phyloP scores from a whole-genome alignment of 2,329 filamentous ascomycete genomes.

The Endoconidiophora laricicola region DNA sequence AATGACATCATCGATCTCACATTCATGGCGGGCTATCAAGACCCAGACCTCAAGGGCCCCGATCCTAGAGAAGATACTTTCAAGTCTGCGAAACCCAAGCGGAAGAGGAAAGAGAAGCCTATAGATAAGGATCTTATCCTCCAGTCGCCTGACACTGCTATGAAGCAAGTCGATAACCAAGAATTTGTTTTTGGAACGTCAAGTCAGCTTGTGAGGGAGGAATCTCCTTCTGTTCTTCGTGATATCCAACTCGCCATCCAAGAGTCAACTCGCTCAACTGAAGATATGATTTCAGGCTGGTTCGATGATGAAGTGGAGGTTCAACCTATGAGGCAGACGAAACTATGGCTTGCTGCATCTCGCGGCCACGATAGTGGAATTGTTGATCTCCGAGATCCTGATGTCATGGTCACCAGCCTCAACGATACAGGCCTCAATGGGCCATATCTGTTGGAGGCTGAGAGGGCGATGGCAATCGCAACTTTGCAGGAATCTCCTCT shows the following conservation, averaged over 20 bases:
- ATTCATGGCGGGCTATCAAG: constrained; percentile 11
- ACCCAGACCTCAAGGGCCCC: constrained; percentile 6
- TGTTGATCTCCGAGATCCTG: constrained; percentile 29
- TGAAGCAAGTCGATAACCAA: constrained; percentile 48
- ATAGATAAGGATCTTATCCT: constrained; percentile 25
- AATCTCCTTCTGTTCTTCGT: constrained; percentile 48
- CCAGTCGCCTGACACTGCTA: constrained; percentile 51
- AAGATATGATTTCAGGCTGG: constrained; percentile 5
- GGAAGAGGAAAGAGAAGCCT: constrained; percentile 22
- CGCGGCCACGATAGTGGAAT: constrained; percentile 41
- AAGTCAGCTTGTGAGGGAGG: constrained; percentile 60
- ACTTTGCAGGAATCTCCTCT: background rate
- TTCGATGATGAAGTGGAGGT: background rate
- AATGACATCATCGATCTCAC: constrained; percentile 8
- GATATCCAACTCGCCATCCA: constrained; percentile 46
- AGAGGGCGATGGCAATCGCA: background rate
- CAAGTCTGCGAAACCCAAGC: constrained; percentile 12
- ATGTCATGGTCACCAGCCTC: background rate
- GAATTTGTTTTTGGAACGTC: constrained; percentile 75
- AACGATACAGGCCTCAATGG: background rate
- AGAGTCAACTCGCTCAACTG: constrained; percentile 30
- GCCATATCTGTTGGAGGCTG: background rate
- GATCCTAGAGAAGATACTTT: constrained; percentile 14
- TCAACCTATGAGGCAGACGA: constrained; percentile 16
- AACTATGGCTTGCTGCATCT: constrained; percentile 56